A percentile compares a stretch with the other conserved stretches of the same genome.
These are phyloP conservation scores for Fusarium robinianum DNA, from an alignment of 2,329 filamentous ascomycete genomes.

Conservation along the genomic window DNA sequence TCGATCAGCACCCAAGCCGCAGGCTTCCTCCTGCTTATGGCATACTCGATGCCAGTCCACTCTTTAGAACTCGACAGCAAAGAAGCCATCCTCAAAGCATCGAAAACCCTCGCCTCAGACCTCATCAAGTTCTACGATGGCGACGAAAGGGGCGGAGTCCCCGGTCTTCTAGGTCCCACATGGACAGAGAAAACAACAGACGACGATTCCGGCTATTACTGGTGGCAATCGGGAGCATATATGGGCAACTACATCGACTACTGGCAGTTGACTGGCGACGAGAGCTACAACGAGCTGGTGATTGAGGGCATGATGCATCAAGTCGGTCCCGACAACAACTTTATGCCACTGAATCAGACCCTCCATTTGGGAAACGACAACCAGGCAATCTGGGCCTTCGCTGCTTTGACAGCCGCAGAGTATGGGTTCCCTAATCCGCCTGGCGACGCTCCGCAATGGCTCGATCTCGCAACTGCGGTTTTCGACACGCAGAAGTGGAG, in stretches of 20 bases:
- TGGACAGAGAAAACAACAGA: conserved; percentile 37
- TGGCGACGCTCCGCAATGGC: conserved; percentile 58
- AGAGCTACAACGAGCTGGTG: conserved; percentile 63
- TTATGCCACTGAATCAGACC: conserved; percentile 62
- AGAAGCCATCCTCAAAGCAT: conserved; percentile 18
- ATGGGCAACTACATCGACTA: conserved; percentile 72
- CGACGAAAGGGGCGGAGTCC: conserved; percentile 54
- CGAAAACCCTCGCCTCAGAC: conserved; percentile 51
- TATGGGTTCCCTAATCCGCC: conserved; percentile 63
- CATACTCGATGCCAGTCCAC: conserved; percentile 3
- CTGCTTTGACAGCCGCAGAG: conserved; percentile 69
- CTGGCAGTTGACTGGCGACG: conserved; percentile 68
- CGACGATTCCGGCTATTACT: conserved; percentile 69
- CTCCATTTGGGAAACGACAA: conserved; percentile 68
- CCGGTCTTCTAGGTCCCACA: conserved; percentile 60
- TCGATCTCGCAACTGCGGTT: conserved; percentile 68
- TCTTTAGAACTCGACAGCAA: conserved; percentile 11
- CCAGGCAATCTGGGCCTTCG: conserved; percentile 72
- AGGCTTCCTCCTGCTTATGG: conserved; percentile 8
- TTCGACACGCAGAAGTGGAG: conserved; percentile 11
- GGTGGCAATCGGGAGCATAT: conserved; percentile 73
- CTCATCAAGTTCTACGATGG: conserved; percentile 56
- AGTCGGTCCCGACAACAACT: conserved; percentile 58
- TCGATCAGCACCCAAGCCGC: too few species aligned
- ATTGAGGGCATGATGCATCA: conserved; percentile 62